Percentiles rank a stretch among this genome's conserved stretches.
phyloP scores from a whole-genome alignment of 2,329 filamentous ascomycete genomes.

The Exophiala sideris region DNA sequence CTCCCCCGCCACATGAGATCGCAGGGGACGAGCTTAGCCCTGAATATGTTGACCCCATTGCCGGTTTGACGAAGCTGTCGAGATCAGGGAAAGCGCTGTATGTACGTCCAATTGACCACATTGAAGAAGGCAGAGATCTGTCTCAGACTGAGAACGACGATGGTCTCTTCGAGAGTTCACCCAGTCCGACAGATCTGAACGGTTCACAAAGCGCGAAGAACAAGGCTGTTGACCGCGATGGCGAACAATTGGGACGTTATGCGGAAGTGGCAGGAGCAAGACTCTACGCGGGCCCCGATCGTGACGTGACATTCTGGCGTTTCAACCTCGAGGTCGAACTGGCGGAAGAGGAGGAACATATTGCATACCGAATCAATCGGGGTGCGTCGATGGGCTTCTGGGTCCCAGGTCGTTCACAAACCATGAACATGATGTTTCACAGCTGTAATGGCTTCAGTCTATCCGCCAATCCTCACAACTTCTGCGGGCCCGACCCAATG shows the following conservation, averaged over 20 bases:
- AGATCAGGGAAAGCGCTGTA: constrained; percentile 82
- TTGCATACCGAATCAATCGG: constrained; percentile 92
- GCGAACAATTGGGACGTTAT: constrained; percentile 76
- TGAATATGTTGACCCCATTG: constrained; percentile 83
- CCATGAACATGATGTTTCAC: constrained; percentile 99
- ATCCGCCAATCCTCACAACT: constrained; percentile 70
- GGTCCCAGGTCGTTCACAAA: constrained; percentile 78
- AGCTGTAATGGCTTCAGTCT: constrained; percentile 95
- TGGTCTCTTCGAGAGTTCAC: constrained; percentile 72
- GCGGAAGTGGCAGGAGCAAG: constrained; percentile 79
- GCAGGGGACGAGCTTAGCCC: constrained; percentile 64
- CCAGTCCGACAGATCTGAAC: constrained; percentile 43
- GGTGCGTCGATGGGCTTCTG: constrained; percentile 89
- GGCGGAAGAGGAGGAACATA: constrained; percentile 69
- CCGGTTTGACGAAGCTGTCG: constrained; percentile 80
- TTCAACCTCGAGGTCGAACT: constrained; percentile 95
- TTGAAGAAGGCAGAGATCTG: constrained; percentile 73
- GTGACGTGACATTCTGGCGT: constrained; percentile 91
- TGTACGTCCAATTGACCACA: constrained; percentile 81
- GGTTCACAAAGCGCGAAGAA: constrained; percentile 38
- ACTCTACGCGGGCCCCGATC: constrained; percentile 77
- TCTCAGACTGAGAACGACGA: constrained; percentile 75
- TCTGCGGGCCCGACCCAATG: constrained; percentile 90
- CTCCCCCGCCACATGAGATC: constrained; percentile 70
- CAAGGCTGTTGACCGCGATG: constrained; percentile 54